Base-by-base conservation (phyloP, 345 rosid species). In the Mallotus nudiflorus region DNA sequence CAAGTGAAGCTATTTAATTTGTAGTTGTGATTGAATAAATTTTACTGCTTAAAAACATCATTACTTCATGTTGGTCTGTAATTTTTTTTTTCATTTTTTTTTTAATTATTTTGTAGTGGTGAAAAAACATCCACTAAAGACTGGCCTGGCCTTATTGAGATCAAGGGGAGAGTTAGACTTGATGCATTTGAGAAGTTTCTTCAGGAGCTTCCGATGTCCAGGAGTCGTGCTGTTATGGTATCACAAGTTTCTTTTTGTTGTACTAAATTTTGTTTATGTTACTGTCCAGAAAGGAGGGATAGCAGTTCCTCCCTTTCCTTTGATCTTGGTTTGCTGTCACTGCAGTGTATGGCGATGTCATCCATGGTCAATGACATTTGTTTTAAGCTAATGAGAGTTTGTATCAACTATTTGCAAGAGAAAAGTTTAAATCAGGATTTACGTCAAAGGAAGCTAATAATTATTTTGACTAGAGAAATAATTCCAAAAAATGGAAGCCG, bases 191-290 rank as follows among this genome's bases (percentile, higher is more conserved):
- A 87, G 82, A 96, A 88, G 86, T 96, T 92, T 80, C 92, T 96
- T 45, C 92, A 91, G 73, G 90, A 85, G 83, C 99, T 96, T 67
- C 91, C 90, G 8, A 82, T 87, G 97, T 96, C 99, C 64, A 82
- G 96, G 76, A 87, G 83, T 77, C 97, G 99, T 71, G 87, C 96
- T 73, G 82, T 90, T 69, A 95, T 92, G 99, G 99, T 95, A 95
- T 84, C 53, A 66, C 80, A 73, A 80, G 81, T 78, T 74, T 77
- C 66, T 78, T 83, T 78, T 74, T 55, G 60, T 66, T 77, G 85
- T 84, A 80, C 73, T 82, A 54, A 66, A 73, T 79, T 79, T 45
- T 61, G 64, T 73, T 76, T 73, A 28, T 70, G 70, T 55, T 64
- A 69, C 13, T 65, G 48, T 68, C 53, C 59, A 11, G 40, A 51